Conservation (phyloP, 2,329 filamentous ascomycete species). For the Xylariaceae sp. region DNA sequence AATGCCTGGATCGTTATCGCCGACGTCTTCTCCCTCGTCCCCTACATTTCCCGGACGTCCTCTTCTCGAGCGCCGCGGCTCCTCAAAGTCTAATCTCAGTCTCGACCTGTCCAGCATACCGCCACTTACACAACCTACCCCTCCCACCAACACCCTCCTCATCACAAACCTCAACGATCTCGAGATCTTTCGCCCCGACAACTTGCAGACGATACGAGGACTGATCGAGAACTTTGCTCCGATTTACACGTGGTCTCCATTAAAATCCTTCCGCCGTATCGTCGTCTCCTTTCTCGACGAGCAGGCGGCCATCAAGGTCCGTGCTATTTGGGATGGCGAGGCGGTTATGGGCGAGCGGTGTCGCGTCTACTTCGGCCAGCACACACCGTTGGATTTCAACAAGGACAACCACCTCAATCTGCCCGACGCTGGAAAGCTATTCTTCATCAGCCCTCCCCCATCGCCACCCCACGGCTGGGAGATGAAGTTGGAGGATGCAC, state of each 20-base stretch:
- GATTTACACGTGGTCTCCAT: constrained; percentile 74
- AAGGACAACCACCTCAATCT: constrained; percentile 60
- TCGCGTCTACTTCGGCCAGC: constrained; percentile 66
- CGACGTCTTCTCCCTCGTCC: constrained; percentile 25
- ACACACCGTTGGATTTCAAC: constrained; percentile 51
- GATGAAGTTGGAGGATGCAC: constrained; percentile 64
- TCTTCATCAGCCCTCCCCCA: constrained; percentile 70
- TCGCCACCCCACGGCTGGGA: constrained; percentile 69
- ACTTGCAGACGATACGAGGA: constrained; percentile 70
- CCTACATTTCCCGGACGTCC: constrained; percentile 32
- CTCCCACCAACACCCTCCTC: constrained; percentile 78
- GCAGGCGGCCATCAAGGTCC: constrained; percentile 68
- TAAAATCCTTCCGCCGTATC: constrained; percentile 81
- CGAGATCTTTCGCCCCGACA: constrained; percentile 71
- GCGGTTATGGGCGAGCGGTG: constrained; percentile 67
- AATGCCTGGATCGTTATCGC: constrained; percentile 28
- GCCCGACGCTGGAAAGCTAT: constrained; percentile 67
- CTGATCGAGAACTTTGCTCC: constrained; percentile 68
- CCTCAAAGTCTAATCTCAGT: constrained; percentile 55
- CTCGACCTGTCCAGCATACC: constrained; percentile 74
- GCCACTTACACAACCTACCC: constrained; percentile 66
- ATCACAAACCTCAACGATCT: constrained; percentile 75
- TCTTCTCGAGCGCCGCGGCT: constrained; percentile 36
- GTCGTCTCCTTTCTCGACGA: constrained; percentile 73
- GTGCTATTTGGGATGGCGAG: constrained; percentile 72